Conservation (phyloP, 2,329 filamentous ascomycete genomes). For the Erysiphe neolycopersici region DNA sequence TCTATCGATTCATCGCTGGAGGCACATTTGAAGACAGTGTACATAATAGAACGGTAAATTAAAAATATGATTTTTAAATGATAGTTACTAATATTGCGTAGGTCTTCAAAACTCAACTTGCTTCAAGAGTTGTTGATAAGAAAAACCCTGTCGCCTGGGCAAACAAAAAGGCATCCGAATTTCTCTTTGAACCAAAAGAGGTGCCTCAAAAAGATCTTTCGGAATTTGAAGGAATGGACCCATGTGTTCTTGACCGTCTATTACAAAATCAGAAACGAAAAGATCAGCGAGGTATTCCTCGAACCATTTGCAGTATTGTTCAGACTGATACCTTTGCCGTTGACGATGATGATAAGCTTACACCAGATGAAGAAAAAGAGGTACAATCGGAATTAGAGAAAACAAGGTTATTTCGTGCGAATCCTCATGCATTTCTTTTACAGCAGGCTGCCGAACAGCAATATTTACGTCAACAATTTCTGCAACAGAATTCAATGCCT, state of each 20-base stretch:
- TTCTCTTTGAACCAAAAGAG: constrained; percentile 30
- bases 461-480: background rate
- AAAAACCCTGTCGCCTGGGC: constrained; percentile 48
- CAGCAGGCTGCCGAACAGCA: constrained; percentile 1
- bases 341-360: constrained; percentile 36
- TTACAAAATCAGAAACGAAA: constrained; percentile 13
- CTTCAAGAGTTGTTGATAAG: constrained; percentile 58
- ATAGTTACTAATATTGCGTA: background rate
- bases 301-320: constrained; percentile 27
- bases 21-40: constrained; percentile 58
- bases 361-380: constrained; percentile 30
- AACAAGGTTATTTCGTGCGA: constrained; percentile 1
- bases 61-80: background rate
- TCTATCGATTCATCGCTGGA: constrained; percentile 55
- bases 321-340: constrained; percentile 48
- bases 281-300: constrained; percentile 16
- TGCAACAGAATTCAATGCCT: background rate
- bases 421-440: background rate
- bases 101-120: constrained; percentile 61
- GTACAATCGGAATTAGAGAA: constrained; percentile 13
- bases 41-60: constrained; percentile 29
- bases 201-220: constrained; percentile 24
- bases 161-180: constrained; percentile 23
- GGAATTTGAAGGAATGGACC: constrained; percentile 30
- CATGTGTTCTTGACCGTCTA: constrained; percentile 30